Base-by-base conservation (phyloP, 306 rosid genomes). In the Parietaria judaica region DNA sequence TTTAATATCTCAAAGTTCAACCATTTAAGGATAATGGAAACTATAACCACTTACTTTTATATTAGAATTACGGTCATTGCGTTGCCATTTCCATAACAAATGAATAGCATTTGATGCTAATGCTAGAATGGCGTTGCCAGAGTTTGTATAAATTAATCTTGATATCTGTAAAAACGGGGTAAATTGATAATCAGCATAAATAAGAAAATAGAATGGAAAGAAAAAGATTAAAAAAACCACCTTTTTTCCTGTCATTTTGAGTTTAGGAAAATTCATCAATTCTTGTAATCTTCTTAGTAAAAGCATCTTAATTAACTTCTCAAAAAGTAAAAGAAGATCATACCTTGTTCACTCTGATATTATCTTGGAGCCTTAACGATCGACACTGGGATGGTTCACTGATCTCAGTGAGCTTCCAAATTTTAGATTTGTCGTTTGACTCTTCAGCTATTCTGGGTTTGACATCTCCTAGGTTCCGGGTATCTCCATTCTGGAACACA, bases 361-460 rank as follows among this genome's bases (percentile, higher is more conserved):
- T 87, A 72, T 91, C 97, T 14, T 90, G 86, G 43, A 91, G 87
- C 87, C 90, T 91, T 84, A 81, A 74, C 70, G 98, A 85, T 65
- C 96, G 82, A 68, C 96, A 91, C 50, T 91, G 96, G 70, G 89
- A 75, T 6, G 81, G 90, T 79, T 91, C 98, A 31, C 55, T 85
- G 70, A 91, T 83, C 77, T 91, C 98, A 70, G 95, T 86, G 76
- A 88, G 86, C 85, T 85, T 91, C 98, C 95, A 88, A 75, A 91
- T 91, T 79, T 91, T 91, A 63, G 99, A 88, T 78, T 88, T 92
- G 76, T 92, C 99, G 64, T 86, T 92, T 56, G 88, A 79, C 74
- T 92, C 99, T 80, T 92, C 99, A 46, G 80, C 75, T 70, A 92
- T 82, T 79, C 95, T 86, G 67, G 99, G 95, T 73, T 92, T 92